Percentiles rank a stretch among this genome's conserved stretches.
Evolutionary conservation across 805 yeast species (phyloP).

Genomic region (Ogataea sp.): DNA sequence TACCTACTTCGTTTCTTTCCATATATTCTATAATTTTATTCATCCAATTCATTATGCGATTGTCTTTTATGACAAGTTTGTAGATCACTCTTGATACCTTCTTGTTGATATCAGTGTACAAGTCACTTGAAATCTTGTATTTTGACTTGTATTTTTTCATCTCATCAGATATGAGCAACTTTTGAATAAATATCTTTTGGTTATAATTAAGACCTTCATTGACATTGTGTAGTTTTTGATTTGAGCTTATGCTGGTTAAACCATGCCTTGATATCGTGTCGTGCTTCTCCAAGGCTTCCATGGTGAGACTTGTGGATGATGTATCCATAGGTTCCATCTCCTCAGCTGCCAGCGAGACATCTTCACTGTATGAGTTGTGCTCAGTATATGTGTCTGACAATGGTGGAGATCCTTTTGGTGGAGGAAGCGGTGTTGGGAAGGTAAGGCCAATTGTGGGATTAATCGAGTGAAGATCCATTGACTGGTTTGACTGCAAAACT

Average conservation of each 20-base stretch:
- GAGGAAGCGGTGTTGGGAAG: too few species aligned
- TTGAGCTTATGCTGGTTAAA: too few species aligned
- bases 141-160: constrained; percentile 40
- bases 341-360: neutral
- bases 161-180: constrained; percentile 41
- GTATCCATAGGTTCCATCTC: too few species aligned
- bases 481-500: neutral
- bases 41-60: constrained; percentile 14
- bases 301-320: constrained; percentile 8
- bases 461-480: neutral
- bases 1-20: constrained; percentile 19
- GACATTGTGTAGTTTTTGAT: too few species aligned
- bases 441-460: neutral
- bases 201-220: constrained; percentile 16
- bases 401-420: too few species aligned
- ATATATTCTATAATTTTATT: constrained; percentile 20
- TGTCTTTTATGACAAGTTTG: constrained; percentile 12
- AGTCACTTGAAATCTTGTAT: constrained; percentile 18
- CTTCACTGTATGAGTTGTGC: neutral
- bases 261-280: too few species aligned
- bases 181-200: constrained; percentile 52
- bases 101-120: constrained; percentile 55
- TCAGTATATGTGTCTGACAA: too few species aligned
- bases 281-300: constrained; percentile 12
- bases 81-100: constrained; percentile 55